phyloP scores from a whole-genome alignment of 2,329 filamentous ascomycete species.

The Cladosporium sp. region DNA sequence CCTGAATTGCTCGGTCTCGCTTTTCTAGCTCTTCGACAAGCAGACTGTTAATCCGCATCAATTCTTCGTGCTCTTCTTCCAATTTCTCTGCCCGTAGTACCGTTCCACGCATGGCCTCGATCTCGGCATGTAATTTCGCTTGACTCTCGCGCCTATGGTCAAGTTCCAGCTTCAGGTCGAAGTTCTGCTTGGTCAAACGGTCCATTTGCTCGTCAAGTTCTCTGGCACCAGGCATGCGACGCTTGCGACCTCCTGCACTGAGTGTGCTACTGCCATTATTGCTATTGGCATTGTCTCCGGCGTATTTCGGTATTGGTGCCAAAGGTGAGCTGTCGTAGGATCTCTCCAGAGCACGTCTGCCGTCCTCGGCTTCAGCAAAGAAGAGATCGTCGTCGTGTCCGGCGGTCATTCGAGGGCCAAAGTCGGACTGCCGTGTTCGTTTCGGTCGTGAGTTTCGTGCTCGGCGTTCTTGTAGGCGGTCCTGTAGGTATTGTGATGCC shows the following conservation, averaged over 20 bases:
- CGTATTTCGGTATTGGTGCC: conserved; percentile 21
- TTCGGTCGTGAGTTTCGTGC: conserved; percentile 33
- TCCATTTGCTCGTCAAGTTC: conserved; percentile 71
- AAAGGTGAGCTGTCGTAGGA: conserved; percentile 34
- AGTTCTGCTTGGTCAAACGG: conserved; percentile 72
- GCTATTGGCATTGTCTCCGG: conserved; percentile 25
- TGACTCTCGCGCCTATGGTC: conserved; percentile 68
- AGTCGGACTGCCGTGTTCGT: conserved; percentile 37
- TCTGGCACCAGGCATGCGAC: conserved; percentile 57
- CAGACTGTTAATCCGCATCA: conserved; percentile 59
- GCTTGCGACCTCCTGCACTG: conserved; percentile 18
- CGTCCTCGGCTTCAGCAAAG: conserved; percentile 35
- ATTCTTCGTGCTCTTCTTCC: conserved; percentile 46
- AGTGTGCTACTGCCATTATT: conserved; percentile 14
- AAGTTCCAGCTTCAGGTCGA: conserved; percentile 72
- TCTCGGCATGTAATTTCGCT: conserved; percentile 56
- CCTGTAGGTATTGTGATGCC: conserved; percentile 38
- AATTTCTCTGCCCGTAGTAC: conserved; percentile 42
- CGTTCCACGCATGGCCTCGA: conserved; percentile 58
- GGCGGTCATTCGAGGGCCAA: conserved; percentile 28
- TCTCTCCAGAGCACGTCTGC: conserved; percentile 21
- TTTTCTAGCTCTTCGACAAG: conserved; percentile 63
- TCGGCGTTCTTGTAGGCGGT: conserved; percentile 37
- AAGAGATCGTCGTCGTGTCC: conserved; percentile 40
- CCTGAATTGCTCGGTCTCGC: conserved; percentile 68